phyloP scores from a whole-genome alignment of 2,329 filamentous ascomycete species.

The Aspergillus clavatus region DNA sequence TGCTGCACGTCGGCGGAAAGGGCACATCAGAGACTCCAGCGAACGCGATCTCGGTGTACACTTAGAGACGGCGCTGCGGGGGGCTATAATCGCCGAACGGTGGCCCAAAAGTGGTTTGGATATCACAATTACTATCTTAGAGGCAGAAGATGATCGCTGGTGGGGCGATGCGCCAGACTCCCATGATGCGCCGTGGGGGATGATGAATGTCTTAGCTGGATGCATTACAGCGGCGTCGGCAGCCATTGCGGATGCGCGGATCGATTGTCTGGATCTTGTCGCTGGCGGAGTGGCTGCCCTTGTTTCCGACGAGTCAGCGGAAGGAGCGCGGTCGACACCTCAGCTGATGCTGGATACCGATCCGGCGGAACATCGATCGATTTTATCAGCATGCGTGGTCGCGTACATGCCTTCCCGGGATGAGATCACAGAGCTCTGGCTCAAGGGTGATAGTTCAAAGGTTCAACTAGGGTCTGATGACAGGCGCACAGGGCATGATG shows the following conservation, averaged over 20 bases:
- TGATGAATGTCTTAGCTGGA: slow-evolving; percentile 85
- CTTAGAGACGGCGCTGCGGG: slow-evolving; percentile 82
- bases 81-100: slow-evolving; percentile 83
- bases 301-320: slow-evolving; percentile 44
- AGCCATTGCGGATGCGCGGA: slow-evolving; percentile 87
- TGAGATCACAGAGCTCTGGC: slow-evolving; percentile 91
- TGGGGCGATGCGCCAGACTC: slow-evolving; percentile 52
- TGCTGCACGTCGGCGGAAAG: slow-evolving; percentile 73
- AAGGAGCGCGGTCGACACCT: slow-evolving; percentile 19
- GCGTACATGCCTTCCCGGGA: slow-evolving; percentile 82
- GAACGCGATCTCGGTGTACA: slow-evolving; percentile 90
- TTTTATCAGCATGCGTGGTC: slow-evolving; percentile 81
- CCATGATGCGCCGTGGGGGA: slow-evolving; percentile 67
- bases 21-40: slow-evolving; percentile 77
- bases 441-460: slow-evolving; percentile 64
- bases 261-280: slow-evolving; percentile 90
- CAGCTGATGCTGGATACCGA: slow-evolving; percentile 69
- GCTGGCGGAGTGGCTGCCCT: slow-evolving; percentile 84
- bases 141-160: slow-evolving; percentile 80
- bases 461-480: slow-evolving; percentile 27
- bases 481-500: slow-evolving; percentile 42
- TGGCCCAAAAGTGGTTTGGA: slow-evolving; percentile 99
- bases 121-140: slow-evolving; percentile 84
- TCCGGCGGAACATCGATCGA: slow-evolving; percentile 69
- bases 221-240: slow-evolving; percentile 93